Percentiles rank a stretch among this genome's conserved stretches.
Evolutionary conservation across 139 green algal genomes (phyloP).

Genomic region (Pedinophyceae sp.): DNA sequence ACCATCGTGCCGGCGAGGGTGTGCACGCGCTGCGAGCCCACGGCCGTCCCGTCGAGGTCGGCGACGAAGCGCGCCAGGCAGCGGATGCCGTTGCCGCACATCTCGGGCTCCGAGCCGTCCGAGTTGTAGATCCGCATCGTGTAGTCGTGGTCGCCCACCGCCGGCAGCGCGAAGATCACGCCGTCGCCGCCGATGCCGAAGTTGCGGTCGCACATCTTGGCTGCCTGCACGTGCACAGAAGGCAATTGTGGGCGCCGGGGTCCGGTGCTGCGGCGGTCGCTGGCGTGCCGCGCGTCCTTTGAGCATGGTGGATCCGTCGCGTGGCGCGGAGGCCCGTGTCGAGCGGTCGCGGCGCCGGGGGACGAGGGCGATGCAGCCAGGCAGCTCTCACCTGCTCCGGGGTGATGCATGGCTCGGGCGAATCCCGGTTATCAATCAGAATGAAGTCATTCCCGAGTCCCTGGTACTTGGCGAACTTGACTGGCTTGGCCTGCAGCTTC

Average conservation of each 20-base stretch:
- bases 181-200: conserved; percentile 93
- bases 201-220: conserved; percentile 79
- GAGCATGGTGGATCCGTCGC: too few relatives aligned
- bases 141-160: conserved; percentile 53
- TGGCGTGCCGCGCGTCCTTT: too few relatives aligned
- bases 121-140: conserved; percentile 97
- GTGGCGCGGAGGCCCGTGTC: too few relatives aligned
- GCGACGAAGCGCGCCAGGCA: conserved; percentile 86
- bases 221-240: too few relatives aligned
- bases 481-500: too few relatives aligned
- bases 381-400: too few relatives aligned
- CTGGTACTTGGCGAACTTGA: conserved; percentile 91
- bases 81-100: conserved; percentile 98
- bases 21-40: conserved; percentile 60
- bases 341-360: too few relatives aligned
- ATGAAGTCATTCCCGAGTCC: conserved; percentile 98
- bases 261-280: too few relatives aligned
- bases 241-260: too few relatives aligned
- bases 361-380: too few relatives aligned
- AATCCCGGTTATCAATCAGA: conserved; percentile 86
- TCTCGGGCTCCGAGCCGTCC: conserved; percentile 94
- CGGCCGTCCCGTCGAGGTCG: conserved; percentile 37
- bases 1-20: conserved; percentile 88
- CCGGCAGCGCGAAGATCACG: conserved; percentile 84
- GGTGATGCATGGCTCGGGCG: conserved; percentile 44